These are phyloP conservation scores for Mortierella alpina DNA, from an alignment of 192 early-diverging fungal species.

Conservation along the genomic window DNA sequence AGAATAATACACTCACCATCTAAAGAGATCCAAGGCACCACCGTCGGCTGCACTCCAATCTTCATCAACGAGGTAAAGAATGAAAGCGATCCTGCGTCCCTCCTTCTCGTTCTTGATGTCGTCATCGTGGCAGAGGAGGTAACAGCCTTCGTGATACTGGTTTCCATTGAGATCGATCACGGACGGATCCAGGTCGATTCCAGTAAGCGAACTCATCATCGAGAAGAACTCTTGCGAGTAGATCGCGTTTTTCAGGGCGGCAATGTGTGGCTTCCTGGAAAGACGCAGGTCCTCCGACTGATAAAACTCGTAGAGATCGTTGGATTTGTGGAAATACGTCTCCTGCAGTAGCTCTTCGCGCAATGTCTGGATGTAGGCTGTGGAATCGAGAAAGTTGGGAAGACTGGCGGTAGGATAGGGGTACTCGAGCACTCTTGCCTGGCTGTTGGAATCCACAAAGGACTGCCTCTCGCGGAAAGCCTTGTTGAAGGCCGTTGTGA, in stretches of 20 bases:
- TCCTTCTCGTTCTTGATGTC: conserved; percentile 72
- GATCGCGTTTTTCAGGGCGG: conserved; percentile 65
- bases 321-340: conserved; percentile 63
- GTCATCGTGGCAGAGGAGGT: conserved; percentile 80
- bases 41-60: conserved; percentile 73
- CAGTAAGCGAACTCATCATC: conserved; percentile 70
- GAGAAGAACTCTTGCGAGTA: conserved; percentile 70
- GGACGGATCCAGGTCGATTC: conserved; percentile 66
- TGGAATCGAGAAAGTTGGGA: conserved; percentile 51
- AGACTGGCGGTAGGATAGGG: conserved; percentile 53
- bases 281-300: conserved; percentile 72
- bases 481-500: conserved; percentile 34
- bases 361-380: conserved; percentile 40
- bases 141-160: conserved; percentile 69
- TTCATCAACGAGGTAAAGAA: conserved; percentile 76
- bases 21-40: conserved; percentile 73
- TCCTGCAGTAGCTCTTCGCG: conserved; percentile 53
- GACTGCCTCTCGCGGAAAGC: conserved; percentile 45
- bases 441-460: conserved; percentile 36
- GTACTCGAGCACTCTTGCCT: conserved; percentile 19
- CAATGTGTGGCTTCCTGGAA: conserved; percentile 54
- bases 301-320: conserved; percentile 79
- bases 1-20: conserved; percentile 30
- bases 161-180: conserved; percentile 76
- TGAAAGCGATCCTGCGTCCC: conserved; percentile 75